Percentiles rank a stretch among this genome's conserved stretches.
phyloP scores from a whole-genome alignment of 441 rosid genomes.

The Gossypium lobatum region DNA sequence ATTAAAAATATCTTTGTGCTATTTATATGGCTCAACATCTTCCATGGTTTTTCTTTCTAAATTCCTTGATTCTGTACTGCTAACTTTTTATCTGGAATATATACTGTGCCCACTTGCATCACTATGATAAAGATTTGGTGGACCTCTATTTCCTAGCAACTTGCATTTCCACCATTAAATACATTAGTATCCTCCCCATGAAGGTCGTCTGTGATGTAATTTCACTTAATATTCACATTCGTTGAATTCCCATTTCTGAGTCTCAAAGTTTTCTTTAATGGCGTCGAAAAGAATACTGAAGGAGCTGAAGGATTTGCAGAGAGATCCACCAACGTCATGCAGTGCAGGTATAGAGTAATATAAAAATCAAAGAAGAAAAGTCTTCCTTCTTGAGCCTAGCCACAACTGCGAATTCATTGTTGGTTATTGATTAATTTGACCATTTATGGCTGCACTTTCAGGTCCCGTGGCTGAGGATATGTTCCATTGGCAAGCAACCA shows the following conservation, averaged over 20 bases:
- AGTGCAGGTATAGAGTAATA: constrained; percentile 41
- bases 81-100: constrained; percentile 34
- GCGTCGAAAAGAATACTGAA: constrained; percentile 55
- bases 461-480: constrained; percentile 30
- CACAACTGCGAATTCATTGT: background rate
- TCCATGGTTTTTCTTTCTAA: background rate
- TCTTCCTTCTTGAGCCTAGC: background rate
- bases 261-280: constrained; percentile 21
- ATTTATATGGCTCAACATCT: background rate
- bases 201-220: background rate
- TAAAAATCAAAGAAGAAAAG: background rate
- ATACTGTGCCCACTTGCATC: constrained; percentile 41
- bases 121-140: constrained; percentile 26
- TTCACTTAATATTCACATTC: background rate
- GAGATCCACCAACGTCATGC: constrained; percentile 68
- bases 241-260: constrained; percentile 1
- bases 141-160: constrained; percentile 9
- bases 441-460: constrained; percentile 10
- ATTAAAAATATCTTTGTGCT: background rate
- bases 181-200: constrained; percentile 19
- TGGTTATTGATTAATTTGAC: constrained; percentile 1
- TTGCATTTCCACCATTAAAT: constrained; percentile 38
- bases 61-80: constrained; percentile 17
- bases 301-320: constrained; percentile 57
- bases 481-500: constrained; percentile 49